Evolutionary conservation across 2,329 filamentous ascomycete species (phyloP).

Genomic region (Aspergillus ruber): DNA sequence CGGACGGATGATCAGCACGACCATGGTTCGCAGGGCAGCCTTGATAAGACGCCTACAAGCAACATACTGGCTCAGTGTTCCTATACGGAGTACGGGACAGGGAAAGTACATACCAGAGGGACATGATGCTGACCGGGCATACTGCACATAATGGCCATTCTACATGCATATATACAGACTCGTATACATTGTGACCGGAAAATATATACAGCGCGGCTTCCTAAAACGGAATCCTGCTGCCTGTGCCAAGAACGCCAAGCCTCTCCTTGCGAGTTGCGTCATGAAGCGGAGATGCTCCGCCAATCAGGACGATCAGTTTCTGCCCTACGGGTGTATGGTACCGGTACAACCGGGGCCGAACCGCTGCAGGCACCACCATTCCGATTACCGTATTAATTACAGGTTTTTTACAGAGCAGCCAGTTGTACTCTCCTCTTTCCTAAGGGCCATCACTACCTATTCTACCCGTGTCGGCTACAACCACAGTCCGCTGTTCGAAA

Average conservation of each 20-base stretch:
- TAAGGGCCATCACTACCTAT: neutral
- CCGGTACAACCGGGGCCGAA: too few species aligned
- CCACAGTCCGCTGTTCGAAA: conserved; percentile 10
- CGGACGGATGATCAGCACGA: neutral
- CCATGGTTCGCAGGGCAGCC: neutral
- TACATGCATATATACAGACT: neutral
- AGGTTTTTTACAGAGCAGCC: too few species aligned
- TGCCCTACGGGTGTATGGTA: neutral
- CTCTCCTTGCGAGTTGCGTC: neutral
- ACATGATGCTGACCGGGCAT: too few species aligned
- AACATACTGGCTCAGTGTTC: neutral
- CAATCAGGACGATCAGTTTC: neutral
- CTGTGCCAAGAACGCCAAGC: neutral
- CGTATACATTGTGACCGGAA: neutral
- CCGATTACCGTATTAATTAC: neutral
- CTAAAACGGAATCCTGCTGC: neutral
- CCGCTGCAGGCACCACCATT: neutral
- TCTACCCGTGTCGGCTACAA: neutral
- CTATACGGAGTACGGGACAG: too few species aligned
- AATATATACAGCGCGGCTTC: too few species aligned
- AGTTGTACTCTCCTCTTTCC: too few species aligned
- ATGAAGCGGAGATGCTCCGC: neutral
- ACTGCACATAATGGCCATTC: too few species aligned
- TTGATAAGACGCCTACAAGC: neutral
- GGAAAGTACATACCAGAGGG: too few species aligned